Percentiles rank a stretch among this genome's conserved stretches.
Conservation (phyloP, 1,284 basidiomycete genomes). For the Rhodotorula sp. region DNA sequence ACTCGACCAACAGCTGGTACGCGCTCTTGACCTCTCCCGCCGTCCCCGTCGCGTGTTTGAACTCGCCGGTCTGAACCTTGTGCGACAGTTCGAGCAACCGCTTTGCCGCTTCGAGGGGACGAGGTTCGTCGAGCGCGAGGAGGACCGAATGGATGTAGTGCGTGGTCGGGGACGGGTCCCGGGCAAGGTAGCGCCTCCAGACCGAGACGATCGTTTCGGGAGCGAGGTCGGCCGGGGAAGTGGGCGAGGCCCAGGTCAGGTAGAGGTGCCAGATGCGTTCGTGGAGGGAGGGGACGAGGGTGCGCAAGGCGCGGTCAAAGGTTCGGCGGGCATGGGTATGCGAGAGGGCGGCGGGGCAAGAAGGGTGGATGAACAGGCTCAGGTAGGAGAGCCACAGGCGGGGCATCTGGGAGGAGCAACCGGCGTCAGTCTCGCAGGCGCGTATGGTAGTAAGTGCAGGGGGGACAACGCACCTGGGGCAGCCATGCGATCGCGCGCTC, state of each 20-base stretch:
- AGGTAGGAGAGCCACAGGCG: slow-evolving; percentile 92
- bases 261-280: slow-evolving; percentile 90
- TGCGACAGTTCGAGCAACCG: slow-evolving; percentile 78
- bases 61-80: slow-evolving; percentile 17
- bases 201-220: slow-evolving; percentile 77
- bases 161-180: slow-evolving; percentile 79
- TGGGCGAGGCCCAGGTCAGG: slow-evolving; percentile 73
- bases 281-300: slow-evolving; percentile 91
- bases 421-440: not conserved
- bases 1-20: slow-evolving; percentile 89
- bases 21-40: slow-evolving; percentile 93
- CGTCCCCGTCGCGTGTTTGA: slow-evolving; percentile 62
- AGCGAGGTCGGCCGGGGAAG: slow-evolving; percentile 53
- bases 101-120: slow-evolving; percentile 91
- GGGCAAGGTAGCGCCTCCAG: slow-evolving; percentile 81
- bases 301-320: slow-evolving; percentile 91
- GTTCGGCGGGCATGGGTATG: slow-evolving; percentile 89
- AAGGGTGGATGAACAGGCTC: slow-evolving; percentile 83
- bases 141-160: slow-evolving; percentile 77
- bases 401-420: slow-evolving; percentile 64
- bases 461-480: slow-evolving; percentile 65
- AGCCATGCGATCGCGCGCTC: slow-evolving; percentile 94
- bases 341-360: slow-evolving; percentile 79
- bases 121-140: slow-evolving; percentile 60
- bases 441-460: not conserved